Percentiles rank a stretch among this genome's conserved stretches.
Conservation (phyloP, 805 yeast genomes). For the Kazachstania bromeliacearum region DNA sequence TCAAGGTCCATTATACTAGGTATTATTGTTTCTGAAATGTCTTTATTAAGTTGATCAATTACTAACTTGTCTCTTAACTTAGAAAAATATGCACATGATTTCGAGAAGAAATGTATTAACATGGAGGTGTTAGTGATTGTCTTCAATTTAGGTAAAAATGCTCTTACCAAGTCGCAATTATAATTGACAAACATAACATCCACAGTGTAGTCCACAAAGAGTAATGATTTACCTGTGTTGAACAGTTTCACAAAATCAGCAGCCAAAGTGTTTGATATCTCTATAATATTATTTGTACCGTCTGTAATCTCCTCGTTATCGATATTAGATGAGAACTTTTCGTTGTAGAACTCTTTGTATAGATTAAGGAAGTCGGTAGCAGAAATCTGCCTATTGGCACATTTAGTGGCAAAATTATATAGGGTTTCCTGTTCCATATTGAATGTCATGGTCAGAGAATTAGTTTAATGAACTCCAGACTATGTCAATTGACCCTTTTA, state of each 20-base stretch:
- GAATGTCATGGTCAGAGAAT: too few species aligned
- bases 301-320: slow-evolving; percentile 14
- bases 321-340: slow-evolving; percentile 13
- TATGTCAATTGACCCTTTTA: too few species aligned
- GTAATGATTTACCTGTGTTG: slow-evolving; percentile 10
- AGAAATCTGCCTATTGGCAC: slow-evolving; percentile 22
- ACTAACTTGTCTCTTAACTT: slow-evolving; percentile 24
- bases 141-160: slow-evolving; percentile 19
- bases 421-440: slow-evolving; percentile 17
- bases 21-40: slow-evolving; percentile 17
- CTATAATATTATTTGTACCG: slow-evolving; percentile 1
- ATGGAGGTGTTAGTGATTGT: slow-evolving; percentile 10
- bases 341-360: slow-evolving; percentile 28
- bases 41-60: slow-evolving; percentile 21
- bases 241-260: slow-evolving; percentile 18
- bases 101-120: slow-evolving; percentile 23
- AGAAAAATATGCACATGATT: slow-evolving; percentile 19
- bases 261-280: slow-evolving; percentile 7
- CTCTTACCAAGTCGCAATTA: slow-evolving; percentile 19
- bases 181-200: slow-evolving; percentile 25
- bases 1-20: slow-evolving; percentile 15
- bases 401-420: slow-evolving; percentile 19
- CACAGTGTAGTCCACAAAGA: slow-evolving; percentile 23
- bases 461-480: too few species aligned
- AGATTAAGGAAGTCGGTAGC: slow-evolving; percentile 24